Conservation (phyloP, 2,329 filamentous ascomycete species). For the Didymella lethalis region DNA sequence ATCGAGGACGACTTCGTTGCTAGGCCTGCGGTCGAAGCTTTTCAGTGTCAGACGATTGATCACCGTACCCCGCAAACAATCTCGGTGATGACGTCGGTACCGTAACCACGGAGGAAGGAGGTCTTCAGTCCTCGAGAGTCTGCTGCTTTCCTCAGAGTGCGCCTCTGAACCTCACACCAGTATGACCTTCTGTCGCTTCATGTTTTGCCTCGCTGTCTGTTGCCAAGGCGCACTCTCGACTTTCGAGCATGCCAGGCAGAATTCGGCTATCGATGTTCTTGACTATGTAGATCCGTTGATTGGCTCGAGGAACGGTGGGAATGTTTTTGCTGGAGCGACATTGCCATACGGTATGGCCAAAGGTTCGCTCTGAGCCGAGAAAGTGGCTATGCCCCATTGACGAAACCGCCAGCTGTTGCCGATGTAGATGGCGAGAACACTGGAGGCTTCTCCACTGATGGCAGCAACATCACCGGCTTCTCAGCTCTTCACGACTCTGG, state of each 20-base stretch:
- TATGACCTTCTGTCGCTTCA: neutral
- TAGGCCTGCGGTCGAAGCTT: neutral
- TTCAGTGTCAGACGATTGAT: neutral
- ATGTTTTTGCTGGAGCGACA: neutral
- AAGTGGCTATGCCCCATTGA: neutral
- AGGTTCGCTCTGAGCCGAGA: neutral
- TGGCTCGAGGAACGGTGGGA: neutral
- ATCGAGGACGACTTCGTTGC: neutral
- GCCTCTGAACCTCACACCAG: neutral
- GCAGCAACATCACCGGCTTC: slow-evolving; percentile 55
- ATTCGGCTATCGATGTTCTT: neutral
- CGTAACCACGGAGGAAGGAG: neutral
- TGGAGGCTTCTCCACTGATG: slow-evolving; percentile 62
- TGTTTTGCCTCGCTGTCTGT: neutral
- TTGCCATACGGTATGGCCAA: neutral
- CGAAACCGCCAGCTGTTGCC: slow-evolving; percentile 49
- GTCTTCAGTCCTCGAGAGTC: neutral
- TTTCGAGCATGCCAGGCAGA: neutral
- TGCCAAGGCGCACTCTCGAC: neutral
- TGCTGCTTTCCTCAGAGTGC: neutral
- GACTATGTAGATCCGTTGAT: neutral
- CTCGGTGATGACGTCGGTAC: neutral
- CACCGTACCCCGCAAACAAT: neutral
- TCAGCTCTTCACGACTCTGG: slow-evolving; percentile 49
- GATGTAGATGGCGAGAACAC: slow-evolving; percentile 62